Evolutionary conservation across 805 yeast genomes (phyloP).

Genomic region (Suhomyces sp.): DNA sequence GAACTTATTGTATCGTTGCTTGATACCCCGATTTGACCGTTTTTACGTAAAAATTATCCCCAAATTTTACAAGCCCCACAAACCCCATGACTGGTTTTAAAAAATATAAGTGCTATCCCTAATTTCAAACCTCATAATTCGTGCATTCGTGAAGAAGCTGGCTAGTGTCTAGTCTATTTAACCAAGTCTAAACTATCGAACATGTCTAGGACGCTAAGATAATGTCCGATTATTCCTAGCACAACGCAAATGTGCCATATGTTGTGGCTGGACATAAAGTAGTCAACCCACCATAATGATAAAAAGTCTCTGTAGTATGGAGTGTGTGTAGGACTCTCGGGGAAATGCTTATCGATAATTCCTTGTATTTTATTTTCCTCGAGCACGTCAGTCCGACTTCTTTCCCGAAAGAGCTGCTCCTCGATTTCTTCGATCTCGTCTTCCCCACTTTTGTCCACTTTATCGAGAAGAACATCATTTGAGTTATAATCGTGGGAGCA

Average conservation of each 20-base stretch:
- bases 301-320: slow-evolving; percentile 39
- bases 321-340: slow-evolving; percentile 28
- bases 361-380: slow-evolving; percentile 22
- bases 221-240: slow-evolving; percentile 87
- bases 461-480: slow-evolving; percentile 31
- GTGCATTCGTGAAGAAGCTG: background rate
- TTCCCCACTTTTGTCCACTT: slow-evolving; percentile 35
- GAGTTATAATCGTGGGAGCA: slow-evolving; percentile 17
- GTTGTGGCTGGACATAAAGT: slow-evolving; percentile 74
- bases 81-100: background rate
- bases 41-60: background rate
- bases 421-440: slow-evolving; percentile 35
- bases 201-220: slow-evolving; percentile 73
- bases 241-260: slow-evolving; percentile 93
- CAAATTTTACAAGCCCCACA: background rate
- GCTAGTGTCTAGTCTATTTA: background rate
- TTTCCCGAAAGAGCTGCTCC: slow-evolving; percentile 21
- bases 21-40: background rate
- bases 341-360: slow-evolving; percentile 38
- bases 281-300: slow-evolving; percentile 84
- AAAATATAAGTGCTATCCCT: background rate
- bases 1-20: too few species aligned
- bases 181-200: slow-evolving; percentile 32
- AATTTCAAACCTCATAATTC: background rate
- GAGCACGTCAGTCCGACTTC: background rate